Evolutionary conservation across 129 eudicot species (phyloP).

Genomic region (Apium graveolens): DNA sequence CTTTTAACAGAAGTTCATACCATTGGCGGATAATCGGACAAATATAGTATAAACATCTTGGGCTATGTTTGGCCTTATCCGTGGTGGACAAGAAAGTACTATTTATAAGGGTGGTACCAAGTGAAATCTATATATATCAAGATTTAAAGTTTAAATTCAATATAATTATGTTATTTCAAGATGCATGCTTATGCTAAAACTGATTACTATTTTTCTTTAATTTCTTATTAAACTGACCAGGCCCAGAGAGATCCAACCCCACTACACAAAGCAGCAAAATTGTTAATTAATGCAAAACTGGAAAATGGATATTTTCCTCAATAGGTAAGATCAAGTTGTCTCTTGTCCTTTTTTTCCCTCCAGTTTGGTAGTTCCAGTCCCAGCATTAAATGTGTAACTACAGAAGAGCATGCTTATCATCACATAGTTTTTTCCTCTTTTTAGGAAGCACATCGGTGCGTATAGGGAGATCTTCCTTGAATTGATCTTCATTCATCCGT

Average conservation of each 20-base stretch:
- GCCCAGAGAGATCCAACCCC: conserved; percentile 16
- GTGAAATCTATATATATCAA: neutral
- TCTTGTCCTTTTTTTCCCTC: neutral
- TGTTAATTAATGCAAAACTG: conserved; percentile 16
- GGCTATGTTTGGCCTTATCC: conserved; percentile 18
- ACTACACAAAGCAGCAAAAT: conserved; percentile 16
- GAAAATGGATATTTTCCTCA: conserved; percentile 20
- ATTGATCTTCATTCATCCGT: too few relatives aligned
- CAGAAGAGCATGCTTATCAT: too few relatives aligned
- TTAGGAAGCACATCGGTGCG: too few relatives aligned
- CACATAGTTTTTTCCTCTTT: too few relatives aligned
- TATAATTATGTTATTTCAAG: too few relatives aligned
- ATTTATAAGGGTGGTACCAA: neutral
- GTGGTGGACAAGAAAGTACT: conserved; percentile 16
- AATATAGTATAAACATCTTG: conserved; percentile 18
- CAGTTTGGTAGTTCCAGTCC: too few relatives aligned
- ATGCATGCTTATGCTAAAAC: too few relatives aligned
- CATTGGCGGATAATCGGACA: conserved; percentile 12
- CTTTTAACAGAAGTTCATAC: conserved; percentile 6
- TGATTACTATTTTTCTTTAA: neutral
- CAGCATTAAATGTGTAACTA: neutral
- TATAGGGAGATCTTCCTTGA: too few relatives aligned
- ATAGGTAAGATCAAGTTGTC: conserved; percentile 1
- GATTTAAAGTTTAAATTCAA: too few relatives aligned
- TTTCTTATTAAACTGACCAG: neutral